Percentiles rank a stretch among this genome's conserved stretches.
phyloP scores from a whole-genome alignment of 345 rosid genomes.

The Salix suchowensis region DNA sequence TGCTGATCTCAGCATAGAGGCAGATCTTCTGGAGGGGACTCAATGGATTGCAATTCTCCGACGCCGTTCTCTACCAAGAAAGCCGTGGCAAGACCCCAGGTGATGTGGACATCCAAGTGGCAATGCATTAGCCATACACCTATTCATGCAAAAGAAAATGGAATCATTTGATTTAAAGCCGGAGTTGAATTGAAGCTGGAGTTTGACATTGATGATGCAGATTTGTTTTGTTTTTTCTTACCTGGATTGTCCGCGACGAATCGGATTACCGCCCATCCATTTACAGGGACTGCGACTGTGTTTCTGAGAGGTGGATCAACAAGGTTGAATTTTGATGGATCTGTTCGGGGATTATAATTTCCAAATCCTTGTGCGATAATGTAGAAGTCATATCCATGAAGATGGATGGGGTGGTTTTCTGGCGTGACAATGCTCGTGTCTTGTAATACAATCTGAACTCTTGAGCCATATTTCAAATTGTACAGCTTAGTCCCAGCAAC shows the following conservation, averaged over 20 bases:
- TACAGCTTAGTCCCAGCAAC: slow-evolving; percentile 23
- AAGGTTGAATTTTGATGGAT: slow-evolving; percentile 27
- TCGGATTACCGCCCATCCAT: slow-evolving; percentile 44
- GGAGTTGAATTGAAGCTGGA: neutral
- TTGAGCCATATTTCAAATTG: slow-evolving; percentile 22
- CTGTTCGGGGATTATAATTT: slow-evolving; percentile 32
- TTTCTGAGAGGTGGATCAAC: slow-evolving; percentile 40
- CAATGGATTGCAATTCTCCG: slow-evolving; percentile 20
- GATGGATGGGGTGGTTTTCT: slow-evolving; percentile 44
- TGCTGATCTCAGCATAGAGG: slow-evolving; percentile 18
- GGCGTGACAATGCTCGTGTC: slow-evolving; percentile 36
- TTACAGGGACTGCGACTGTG: slow-evolving; percentile 33
- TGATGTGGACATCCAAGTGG: slow-evolving; percentile 30
- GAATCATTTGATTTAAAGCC: neutral
- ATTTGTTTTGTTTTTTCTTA: neutral
- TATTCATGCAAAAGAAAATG: neutral
- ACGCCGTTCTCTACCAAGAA: slow-evolving; percentile 31
- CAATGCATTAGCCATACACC: slow-evolving; percentile 36
- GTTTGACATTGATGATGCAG: neutral
- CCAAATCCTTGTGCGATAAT: slow-evolving; percentile 43
- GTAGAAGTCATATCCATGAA: slow-evolving; percentile 46
- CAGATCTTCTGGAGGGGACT: slow-evolving; percentile 29
- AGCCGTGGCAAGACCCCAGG: slow-evolving; percentile 29
- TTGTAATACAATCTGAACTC: slow-evolving; percentile 37
- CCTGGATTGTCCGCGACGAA: slow-evolving; percentile 46